These are phyloP conservation scores for Balansia obtecta DNA, from an alignment of 2,329 filamentous ascomycete species.

Conservation along the genomic window DNA sequence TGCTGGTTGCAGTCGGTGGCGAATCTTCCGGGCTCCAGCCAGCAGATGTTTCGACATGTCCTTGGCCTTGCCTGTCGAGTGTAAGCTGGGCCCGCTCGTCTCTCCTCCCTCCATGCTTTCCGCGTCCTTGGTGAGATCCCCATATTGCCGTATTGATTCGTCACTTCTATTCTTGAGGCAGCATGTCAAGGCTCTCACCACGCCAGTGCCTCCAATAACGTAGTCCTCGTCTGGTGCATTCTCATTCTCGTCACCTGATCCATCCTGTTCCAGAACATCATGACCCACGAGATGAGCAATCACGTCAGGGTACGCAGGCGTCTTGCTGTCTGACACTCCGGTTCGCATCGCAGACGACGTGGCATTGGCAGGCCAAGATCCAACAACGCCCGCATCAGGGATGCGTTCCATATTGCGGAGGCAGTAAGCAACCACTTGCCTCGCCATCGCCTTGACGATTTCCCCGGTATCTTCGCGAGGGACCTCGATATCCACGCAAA, in stretches of 20 bases:
- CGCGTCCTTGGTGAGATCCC: constrained; percentile 39
- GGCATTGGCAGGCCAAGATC: constrained; percentile 26
- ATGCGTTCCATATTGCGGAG: constrained; percentile 79
- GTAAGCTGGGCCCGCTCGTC: constrained; percentile 28
- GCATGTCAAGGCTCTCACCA: constrained; percentile 86
- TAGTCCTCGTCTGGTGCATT: constrained; percentile 83
- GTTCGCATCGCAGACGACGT: constrained; percentile 23
- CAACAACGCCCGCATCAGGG: constrained; percentile 51
- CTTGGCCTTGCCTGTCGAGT: constrained; percentile 52
- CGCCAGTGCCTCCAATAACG: constrained; percentile 87
- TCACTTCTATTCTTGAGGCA: constrained; percentile 69
- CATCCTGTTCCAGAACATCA: constrained; percentile 36
- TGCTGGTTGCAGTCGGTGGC: constrained; percentile 69
- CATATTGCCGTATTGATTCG: constrained; percentile 42
- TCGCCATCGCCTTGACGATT: constrained; percentile 80
- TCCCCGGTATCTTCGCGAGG: constrained; percentile 74
- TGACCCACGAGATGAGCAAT: constrained; percentile 78
- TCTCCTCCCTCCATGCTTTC: constrained; percentile 33
- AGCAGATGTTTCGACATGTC: constrained; percentile 90
- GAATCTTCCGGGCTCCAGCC: constrained; percentile 78
- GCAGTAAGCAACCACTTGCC: constrained; percentile 90
- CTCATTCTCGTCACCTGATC: constrained; percentile 46
- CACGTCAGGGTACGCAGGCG: constrained; percentile 56
- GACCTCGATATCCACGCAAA: constrained; percentile 86
- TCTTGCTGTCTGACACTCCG: constrained; percentile 16